Evolutionary conservation across 805 yeast genomes (phyloP).

Genomic region (Candida nemodendra): DNA sequence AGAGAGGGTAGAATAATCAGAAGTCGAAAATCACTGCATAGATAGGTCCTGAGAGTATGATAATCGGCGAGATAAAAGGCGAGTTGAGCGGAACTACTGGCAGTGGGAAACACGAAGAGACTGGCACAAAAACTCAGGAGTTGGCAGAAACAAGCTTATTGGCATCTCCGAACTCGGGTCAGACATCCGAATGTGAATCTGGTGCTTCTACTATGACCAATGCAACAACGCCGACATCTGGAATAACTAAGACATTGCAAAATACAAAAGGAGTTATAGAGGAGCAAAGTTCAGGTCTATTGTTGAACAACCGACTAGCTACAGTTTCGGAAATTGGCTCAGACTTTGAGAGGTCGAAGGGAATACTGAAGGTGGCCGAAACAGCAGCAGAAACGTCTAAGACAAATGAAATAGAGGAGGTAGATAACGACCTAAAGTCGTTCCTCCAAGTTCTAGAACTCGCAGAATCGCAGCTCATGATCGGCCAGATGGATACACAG

Average conservation of each 20-base stretch:
- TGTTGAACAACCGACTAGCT: not conserved
- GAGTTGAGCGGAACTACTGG: not conserved
- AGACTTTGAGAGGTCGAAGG: not conserved
- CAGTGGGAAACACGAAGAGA: not conserved
- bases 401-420: constrained; percentile 20
- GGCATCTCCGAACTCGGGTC: constrained; percentile 2
- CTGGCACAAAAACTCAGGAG: not conserved
- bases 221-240: constrained; percentile 12
- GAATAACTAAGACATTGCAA: not conserved
- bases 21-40: not conserved
- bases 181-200: not conserved
- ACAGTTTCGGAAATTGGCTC: constrained; percentile 6
- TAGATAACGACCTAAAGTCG: constrained; percentile 17
- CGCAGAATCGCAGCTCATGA: constrained; percentile 4
- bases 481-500: constrained; percentile 2
- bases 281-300: not conserved
- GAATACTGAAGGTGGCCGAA: not conserved
- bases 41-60: not conserved
- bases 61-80: too few species aligned
- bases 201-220: constrained; percentile 5
- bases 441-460: constrained; percentile 9
- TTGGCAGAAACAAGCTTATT: not conserved
- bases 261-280: not conserved
- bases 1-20: not conserved
- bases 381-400: constrained; percentile 1